Conservation (phyloP, 805 yeast species). For the Peterozyma xylosa region DNA sequence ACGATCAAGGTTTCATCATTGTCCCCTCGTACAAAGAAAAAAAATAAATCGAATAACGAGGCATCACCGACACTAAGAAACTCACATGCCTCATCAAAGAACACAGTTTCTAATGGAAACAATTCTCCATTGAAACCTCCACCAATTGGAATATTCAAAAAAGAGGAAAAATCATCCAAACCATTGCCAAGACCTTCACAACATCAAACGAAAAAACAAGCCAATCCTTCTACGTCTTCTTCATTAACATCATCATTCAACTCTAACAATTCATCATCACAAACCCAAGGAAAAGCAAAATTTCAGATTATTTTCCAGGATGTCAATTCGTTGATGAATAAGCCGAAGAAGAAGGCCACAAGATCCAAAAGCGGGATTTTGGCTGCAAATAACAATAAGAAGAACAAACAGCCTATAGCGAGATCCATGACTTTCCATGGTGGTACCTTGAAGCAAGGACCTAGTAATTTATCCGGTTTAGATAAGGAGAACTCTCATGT, state of each 20-base stretch:
- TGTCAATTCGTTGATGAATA: slow-evolving; percentile 8
- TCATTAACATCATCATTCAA: not conserved
- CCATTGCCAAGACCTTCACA: not conserved
- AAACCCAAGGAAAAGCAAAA: slow-evolving; percentile 3
- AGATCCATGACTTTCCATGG: slow-evolving; percentile 5
- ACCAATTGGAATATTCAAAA: slow-evolving; percentile 9
- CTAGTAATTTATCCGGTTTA: no score
- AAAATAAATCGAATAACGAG: slow-evolving; percentile 1
- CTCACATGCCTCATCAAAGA: not conserved
- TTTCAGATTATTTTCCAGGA: slow-evolving; percentile 10
- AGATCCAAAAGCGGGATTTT: slow-evolving; percentile 8
- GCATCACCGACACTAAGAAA: slow-evolving; percentile 7
- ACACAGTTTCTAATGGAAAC: not conserved
- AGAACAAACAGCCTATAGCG: slow-evolving; percentile 1
- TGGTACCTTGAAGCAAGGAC: not conserved
- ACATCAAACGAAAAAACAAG: not conserved
- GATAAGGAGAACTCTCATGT: slow-evolving; percentile 2
- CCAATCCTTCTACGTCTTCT: not conserved
- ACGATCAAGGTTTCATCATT: slow-evolving; percentile 6
- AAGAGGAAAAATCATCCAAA: slow-evolving; percentile 4
- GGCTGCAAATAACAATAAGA: slow-evolving; percentile 5
- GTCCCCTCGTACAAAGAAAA: slow-evolving; percentile 6
- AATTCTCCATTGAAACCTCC: slow-evolving; percentile 2
- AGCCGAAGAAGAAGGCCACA: slow-evolving; percentile 2
- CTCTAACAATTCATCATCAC: not conserved